Conservation (phyloP, 1,284 basidiomycete genomes). For the Amylostereum areolatum region DNA sequence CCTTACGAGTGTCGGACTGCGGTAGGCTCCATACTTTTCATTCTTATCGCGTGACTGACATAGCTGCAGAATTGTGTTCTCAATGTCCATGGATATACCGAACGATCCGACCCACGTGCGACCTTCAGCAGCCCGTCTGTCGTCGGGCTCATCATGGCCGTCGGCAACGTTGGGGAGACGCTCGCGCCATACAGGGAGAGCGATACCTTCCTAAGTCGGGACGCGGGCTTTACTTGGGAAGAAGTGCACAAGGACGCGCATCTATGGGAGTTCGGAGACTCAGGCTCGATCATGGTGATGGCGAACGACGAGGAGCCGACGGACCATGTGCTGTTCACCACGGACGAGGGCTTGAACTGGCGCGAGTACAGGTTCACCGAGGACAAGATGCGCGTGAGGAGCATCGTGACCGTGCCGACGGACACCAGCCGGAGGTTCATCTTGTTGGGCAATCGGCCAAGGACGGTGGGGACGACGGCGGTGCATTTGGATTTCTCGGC, state of each 20-base stretch:
- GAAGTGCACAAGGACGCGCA: constrained; percentile 98
- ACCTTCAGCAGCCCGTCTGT: constrained; percentile 92
- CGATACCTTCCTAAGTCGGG: constrained; percentile 94
- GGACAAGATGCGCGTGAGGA: constrained; percentile 69
- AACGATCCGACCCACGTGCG: constrained; percentile 82
- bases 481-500: constrained; percentile 89
- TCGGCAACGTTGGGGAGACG: constrained; percentile 91
- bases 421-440: constrained; percentile 93
- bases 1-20: constrained; percentile 70
- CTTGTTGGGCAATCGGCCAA: constrained; percentile 66
- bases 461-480: constrained; percentile 51
- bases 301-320: constrained; percentile 94
- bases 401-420: constrained; percentile 84
- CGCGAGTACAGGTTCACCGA: constrained; percentile 79
- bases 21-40: constrained; percentile 32
- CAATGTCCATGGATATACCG: constrained; percentile 95
- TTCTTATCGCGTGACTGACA: not conserved
- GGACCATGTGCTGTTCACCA: constrained; percentile 84
- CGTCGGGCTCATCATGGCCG: constrained; percentile 90
- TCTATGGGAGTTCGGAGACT: constrained; percentile 97
- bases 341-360: constrained; percentile 87
- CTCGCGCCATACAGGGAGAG: constrained; percentile 81
- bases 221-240: constrained; percentile 97
- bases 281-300: constrained; percentile 88
- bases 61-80: constrained; percentile 68